Conservation (phyloP, 305 asterid genomes). For the Fraxinus baroniana region DNA sequence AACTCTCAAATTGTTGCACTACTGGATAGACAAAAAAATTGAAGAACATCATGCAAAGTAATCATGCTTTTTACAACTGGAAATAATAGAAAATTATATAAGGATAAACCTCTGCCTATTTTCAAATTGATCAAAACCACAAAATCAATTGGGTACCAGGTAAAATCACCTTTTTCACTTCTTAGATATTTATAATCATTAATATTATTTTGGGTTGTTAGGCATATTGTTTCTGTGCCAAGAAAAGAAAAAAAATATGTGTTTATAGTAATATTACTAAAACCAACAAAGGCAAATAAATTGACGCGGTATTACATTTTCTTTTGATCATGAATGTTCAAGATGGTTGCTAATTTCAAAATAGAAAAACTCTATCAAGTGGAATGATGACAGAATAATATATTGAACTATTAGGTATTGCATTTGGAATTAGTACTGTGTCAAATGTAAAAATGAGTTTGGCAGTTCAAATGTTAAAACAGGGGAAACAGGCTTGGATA, state of each 20-base stretch:
- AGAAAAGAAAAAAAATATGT: not conserved
- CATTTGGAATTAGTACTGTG: not conserved
- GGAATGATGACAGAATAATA: not conserved
- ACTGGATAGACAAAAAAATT: conserved; percentile 21
- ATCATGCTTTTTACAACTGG: not conserved
- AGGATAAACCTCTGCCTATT: not conserved
- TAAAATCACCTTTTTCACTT: not conserved
- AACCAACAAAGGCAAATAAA: not conserved
- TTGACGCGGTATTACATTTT: not conserved
- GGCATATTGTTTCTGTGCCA: not conserved
- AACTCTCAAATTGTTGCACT: conserved; percentile 30
- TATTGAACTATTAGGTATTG: not conserved
- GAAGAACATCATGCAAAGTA: not conserved
- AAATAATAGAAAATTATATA: not conserved
- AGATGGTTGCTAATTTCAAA: not conserved
- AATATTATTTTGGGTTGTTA: not conserved
- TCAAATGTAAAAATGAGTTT: not conserved
- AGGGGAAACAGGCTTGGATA: not conserved
- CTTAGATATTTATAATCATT: not conserved
- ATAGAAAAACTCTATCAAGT: not conserved
- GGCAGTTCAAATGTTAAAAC: not conserved
- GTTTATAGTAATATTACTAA: not conserved
- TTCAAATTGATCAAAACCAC: not conserved
- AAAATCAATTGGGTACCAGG: not conserved
- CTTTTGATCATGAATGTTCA: not conserved